These are phyloP conservation scores for Monascus purpureus DNA, from an alignment of 495 filamentous ascomycete genomes.

Conservation along the genomic window DNA sequence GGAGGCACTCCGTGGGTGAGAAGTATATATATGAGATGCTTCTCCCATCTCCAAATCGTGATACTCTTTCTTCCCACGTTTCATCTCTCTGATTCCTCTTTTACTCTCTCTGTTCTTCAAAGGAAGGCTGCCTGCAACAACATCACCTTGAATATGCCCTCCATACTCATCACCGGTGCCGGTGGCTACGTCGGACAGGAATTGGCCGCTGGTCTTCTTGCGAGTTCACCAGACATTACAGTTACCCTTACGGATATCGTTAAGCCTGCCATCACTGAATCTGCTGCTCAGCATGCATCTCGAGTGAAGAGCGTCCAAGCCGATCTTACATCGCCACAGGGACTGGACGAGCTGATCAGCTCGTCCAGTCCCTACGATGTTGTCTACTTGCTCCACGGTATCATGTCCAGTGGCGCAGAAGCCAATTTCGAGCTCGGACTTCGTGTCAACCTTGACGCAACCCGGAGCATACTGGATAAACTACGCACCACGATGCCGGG, in stretches of 20 bases:
- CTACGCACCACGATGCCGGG: slow-evolving; percentile 44
- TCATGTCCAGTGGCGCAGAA: slow-evolving; percentile 71
- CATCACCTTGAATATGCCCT: too few relatives aligned
- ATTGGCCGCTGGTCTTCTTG: slow-evolving; percentile 48
- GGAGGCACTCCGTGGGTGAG: neutral
- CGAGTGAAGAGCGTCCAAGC: slow-evolving; percentile 38
- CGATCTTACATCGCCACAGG: slow-evolving; percentile 46
- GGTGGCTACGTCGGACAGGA: slow-evolving; percentile 59
- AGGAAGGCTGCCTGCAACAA: too few relatives aligned
- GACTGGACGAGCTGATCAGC: slow-evolving; percentile 39
- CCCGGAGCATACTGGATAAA: slow-evolving; percentile 45
- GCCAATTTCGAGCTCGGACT: slow-evolving; percentile 62
- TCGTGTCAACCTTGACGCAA: slow-evolving; percentile 62
- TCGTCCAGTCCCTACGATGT: slow-evolving; percentile 36
- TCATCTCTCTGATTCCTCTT: neutral
- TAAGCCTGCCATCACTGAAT: slow-evolving; percentile 37
- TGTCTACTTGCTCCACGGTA: slow-evolving; percentile 70
- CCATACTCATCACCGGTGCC: slow-evolving; percentile 60
- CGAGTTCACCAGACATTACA: slow-evolving; percentile 32
- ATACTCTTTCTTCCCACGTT: neutral
- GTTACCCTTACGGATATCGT: slow-evolving; percentile 53
- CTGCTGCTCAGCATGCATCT: slow-evolving; percentile 28
- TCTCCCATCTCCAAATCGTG: neutral
- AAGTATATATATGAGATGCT: neutral
- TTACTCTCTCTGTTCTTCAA: slow-evolving; percentile 1